Conservation (phyloP, 345 rosid genomes). For the Murraya koenigii region DNA sequence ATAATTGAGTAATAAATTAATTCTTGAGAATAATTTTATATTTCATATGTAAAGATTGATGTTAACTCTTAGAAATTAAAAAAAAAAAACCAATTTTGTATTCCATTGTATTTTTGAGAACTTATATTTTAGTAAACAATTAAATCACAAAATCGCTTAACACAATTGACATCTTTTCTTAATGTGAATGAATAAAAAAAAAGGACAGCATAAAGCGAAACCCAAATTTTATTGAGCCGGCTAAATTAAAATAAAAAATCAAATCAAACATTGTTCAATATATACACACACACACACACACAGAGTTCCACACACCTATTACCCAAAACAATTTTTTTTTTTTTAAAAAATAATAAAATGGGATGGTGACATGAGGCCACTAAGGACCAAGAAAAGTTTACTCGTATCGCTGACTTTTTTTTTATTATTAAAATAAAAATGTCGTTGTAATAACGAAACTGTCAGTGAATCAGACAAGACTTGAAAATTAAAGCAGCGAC, state of each 20-base stretch:
- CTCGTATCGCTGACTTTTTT: background rate
- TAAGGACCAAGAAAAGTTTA: too few relatives aligned
- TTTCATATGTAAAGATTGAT: background rate
- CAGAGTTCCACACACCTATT: too few relatives aligned
- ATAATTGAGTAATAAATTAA: background rate
- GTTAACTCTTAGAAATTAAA: too few relatives aligned
- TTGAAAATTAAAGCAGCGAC: background rate
- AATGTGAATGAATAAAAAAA: background rate
- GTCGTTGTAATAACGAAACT: background rate
- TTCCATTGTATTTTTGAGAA: background rate
- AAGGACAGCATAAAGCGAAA: background rate
- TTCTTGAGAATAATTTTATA: background rate
- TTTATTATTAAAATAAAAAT: too few relatives aligned
- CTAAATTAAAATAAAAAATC: background rate
- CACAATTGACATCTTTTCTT: background rate
- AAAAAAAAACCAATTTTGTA: too few relatives aligned
- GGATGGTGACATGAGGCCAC: background rate
- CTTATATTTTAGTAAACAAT: background rate
- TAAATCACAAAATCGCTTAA: background rate
- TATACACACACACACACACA: too few relatives aligned
- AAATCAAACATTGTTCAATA: background rate
- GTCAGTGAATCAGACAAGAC: conserved; percentile 8
- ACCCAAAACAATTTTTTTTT: too few relatives aligned
- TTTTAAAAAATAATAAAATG: background rate
- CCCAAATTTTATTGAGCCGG: background rate